Conservation (phyloP, 768 basidiomycete genomes). For the Leccinum fibrillosum region DNA sequence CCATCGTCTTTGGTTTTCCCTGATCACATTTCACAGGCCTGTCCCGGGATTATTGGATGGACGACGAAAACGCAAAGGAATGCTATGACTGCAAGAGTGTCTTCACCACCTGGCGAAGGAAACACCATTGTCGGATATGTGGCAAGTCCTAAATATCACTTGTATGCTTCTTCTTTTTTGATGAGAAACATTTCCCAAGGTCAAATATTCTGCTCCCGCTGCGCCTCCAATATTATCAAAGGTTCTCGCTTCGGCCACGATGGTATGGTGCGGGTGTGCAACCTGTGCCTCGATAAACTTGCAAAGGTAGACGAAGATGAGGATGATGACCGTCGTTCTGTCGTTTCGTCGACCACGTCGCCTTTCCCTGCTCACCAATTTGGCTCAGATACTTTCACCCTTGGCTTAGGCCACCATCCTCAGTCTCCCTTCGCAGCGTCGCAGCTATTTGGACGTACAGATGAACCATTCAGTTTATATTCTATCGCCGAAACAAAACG, state of each 20-base stretch:
- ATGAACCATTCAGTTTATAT: conserved; percentile 78
- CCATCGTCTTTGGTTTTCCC: conserved; percentile 4
- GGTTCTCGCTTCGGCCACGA: conserved; percentile 91
- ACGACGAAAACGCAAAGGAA: conserved; percentile 92
- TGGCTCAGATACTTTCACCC: conserved; percentile 41
- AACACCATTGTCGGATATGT: conserved; percentile 98
- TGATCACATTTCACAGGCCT: conserved; percentile 48
- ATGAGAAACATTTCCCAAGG: conserved; percentile 48
- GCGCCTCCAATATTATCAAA: conserved; percentile 95
- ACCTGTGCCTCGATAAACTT: conserved; percentile 90
- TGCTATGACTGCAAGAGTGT: conserved; percentile 94
- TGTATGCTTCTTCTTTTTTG: background rate
- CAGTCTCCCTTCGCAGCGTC: conserved; percentile 89
- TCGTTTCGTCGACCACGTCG: conserved; percentile 66
- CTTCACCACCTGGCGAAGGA: conserved; percentile 92
- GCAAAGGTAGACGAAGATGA: conserved; percentile 86
- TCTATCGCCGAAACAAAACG: conserved; percentile 77
- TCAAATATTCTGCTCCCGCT: conserved; percentile 96
- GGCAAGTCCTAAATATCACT: conserved; percentile 44
- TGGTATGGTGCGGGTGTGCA: conserved; percentile 95
- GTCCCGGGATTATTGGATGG: conserved; percentile 98
- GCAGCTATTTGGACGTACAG: conserved; percentile 73
- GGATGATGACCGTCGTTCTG: conserved; percentile 82
- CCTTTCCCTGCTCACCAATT: conserved; percentile 80
- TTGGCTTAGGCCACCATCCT: conserved; percentile 48